A percentile compares a stretch with the other conserved stretches of the same genome.
Conservation (phyloP, 2,329 filamentous ascomycete species). For the Neonectria sp. region DNA sequence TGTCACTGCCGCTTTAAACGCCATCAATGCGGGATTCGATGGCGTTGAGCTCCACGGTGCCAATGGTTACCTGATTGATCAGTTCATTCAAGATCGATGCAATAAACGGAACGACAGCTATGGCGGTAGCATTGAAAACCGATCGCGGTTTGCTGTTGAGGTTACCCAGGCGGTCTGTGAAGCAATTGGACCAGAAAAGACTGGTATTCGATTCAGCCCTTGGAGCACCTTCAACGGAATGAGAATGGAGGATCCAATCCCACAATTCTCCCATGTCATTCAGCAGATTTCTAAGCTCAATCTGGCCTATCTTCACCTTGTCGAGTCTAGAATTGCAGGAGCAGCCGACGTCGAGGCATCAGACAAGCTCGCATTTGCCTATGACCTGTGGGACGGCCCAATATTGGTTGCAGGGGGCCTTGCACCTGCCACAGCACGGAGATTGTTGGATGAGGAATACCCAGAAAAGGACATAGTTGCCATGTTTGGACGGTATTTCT, state of each 20-base stretch:
- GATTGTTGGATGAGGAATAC: constrained; percentile 53
- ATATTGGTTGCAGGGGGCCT: constrained; percentile 4
- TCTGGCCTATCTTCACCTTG: constrained; percentile 17
- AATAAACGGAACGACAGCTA: constrained; percentile 66
- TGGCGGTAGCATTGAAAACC: constrained; percentile 65
- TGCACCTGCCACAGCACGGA: neutral
- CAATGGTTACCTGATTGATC: constrained; percentile 70
- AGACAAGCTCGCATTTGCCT: constrained; percentile 1
- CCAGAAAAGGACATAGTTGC: constrained; percentile 37
- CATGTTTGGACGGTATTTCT: constrained; percentile 20
- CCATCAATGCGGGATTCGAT: constrained; percentile 76
- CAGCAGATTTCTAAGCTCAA: neutral
- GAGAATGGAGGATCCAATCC: constrained; percentile 71
- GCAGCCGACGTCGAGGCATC: neutral
- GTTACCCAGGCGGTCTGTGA: constrained; percentile 43
- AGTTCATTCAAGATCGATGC: constrained; percentile 60
- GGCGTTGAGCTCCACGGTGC: constrained; percentile 73
- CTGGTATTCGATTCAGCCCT: constrained; percentile 70
- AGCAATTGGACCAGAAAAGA: constrained; percentile 63
- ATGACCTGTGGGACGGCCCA: constrained; percentile 1
- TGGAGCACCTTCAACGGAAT: constrained; percentile 73
- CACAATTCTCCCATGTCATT: constrained; percentile 73
- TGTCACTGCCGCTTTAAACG: constrained; percentile 49
- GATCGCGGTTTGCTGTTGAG: constrained; percentile 58
- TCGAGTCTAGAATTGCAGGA: constrained; percentile 17